These are phyloP conservation scores for Leptographium lundbergii DNA, from an alignment of 2,329 filamentous ascomycete species.

Conservation along the genomic window DNA sequence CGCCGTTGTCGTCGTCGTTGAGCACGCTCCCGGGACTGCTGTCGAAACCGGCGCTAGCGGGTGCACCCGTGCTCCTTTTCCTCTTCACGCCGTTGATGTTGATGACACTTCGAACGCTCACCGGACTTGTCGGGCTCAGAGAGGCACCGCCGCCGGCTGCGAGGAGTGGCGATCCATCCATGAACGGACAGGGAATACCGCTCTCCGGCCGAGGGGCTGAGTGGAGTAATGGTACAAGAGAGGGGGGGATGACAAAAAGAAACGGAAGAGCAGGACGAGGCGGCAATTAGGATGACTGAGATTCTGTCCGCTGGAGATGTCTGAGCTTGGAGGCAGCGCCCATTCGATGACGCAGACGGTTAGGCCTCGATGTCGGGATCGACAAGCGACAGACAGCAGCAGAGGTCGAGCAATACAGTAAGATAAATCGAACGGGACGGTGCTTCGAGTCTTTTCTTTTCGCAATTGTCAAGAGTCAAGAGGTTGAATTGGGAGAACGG, in stretches of 20 bases:
- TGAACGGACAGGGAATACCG: conserved; percentile 11
- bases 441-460: conserved; percentile 5
- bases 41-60: conserved; percentile 28
- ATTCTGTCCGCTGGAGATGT: no score
- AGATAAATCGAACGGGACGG: conserved; percentile 3
- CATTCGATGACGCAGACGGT: no score
- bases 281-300: no score
- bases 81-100: conserved; percentile 40
- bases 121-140: conserved; percentile 40
- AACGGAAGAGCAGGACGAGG: not conserved
- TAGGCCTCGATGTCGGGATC: not conserved
- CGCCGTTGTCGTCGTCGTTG: conserved; percentile 43
- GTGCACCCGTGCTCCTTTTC: conserved; percentile 38
- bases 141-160: conserved; percentile 19
- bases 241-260: not conserved
- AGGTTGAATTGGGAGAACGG: conserved; percentile 8
- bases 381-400: not conserved
- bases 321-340: no score
- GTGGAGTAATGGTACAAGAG: not conserved
- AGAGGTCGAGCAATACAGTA: not conserved
- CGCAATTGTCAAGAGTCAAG: conserved; percentile 5
- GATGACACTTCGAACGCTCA: conserved; percentile 34
- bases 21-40: conserved; percentile 49
- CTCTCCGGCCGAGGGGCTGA: not conserved
- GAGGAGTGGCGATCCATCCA: conserved; percentile 24